phyloP scores from a whole-genome alignment of 2,329 filamentous ascomycete genomes.

The Hypocrella siamensis region DNA sequence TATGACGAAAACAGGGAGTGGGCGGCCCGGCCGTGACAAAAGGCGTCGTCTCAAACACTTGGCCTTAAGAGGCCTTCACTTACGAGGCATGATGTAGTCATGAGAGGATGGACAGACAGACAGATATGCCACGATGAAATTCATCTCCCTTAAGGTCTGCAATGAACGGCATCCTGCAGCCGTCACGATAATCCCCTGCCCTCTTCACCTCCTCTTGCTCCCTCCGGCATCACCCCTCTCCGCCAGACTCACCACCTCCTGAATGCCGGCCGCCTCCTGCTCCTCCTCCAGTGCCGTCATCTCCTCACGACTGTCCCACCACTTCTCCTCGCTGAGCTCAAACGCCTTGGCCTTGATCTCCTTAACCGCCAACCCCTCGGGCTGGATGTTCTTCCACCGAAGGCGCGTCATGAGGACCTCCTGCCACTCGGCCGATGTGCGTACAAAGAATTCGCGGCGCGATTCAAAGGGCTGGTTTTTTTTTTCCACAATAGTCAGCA shows the following conservation, averaged over 20 bases:
- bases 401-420: slow-evolving; percentile 65
- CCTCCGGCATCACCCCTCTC: slow-evolving; percentile 46
- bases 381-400: slow-evolving; percentile 49
- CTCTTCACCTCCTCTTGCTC: slow-evolving; percentile 15
- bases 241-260: slow-evolving; percentile 78
- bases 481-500: slow-evolving; percentile 2
- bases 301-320: slow-evolving; percentile 97
- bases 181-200: slow-evolving; percentile 11
- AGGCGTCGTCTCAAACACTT: background rate
- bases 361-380: slow-evolving; percentile 61
- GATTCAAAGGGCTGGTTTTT: slow-evolving; percentile 65
- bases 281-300: slow-evolving; percentile 85
- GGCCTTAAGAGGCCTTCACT: too few relatives aligned
- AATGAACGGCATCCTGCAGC: too few relatives aligned
- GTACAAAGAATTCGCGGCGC: slow-evolving; percentile 78
- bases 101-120: too few relatives aligned
- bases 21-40: background rate
- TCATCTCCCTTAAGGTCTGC: too few relatives aligned
- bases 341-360: slow-evolving; percentile 88
- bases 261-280: slow-evolving; percentile 87
- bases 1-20: background rate
- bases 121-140: too few relatives aligned
- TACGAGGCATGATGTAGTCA: too few relatives aligned
- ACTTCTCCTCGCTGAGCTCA: slow-evolving; percentile 83
- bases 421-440: slow-evolving; percentile 84